Percentiles rank a stretch among this genome's conserved stretches.
phyloP scores from a whole-genome alignment of 176 grass and related monocot species.

The Guadua angustifolia region DNA sequence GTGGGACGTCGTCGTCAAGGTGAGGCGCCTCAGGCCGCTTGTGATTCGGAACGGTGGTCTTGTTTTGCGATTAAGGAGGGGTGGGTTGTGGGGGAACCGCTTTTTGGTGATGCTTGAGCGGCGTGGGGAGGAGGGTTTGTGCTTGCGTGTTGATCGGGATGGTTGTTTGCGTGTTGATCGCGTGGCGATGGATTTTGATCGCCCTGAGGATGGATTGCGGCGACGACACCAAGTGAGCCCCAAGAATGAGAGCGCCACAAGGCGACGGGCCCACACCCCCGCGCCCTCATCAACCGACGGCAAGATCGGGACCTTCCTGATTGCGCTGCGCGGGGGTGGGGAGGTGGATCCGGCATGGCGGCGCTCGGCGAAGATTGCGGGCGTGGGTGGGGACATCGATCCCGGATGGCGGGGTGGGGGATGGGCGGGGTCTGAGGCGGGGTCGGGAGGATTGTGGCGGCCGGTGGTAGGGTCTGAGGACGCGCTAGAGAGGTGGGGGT shows the following conservation, averaged over 20 bases:
- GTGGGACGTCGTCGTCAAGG: constrained; percentile 74
- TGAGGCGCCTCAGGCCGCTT: background rate
- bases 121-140: background rate
- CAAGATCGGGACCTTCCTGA: too few species aligned
- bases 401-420: too few species aligned
- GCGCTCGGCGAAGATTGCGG: too few species aligned
- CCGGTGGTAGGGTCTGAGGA: too few species aligned
- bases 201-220: background rate
- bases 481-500: too few species aligned
- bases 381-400: too few species aligned
- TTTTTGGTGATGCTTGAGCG: background rate
- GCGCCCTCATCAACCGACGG: background rate
- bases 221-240: constrained; percentile 48
- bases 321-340: too few species aligned
- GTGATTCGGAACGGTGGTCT: background rate
- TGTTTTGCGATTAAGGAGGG: background rate
- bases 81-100: background rate
- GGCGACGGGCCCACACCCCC: constrained; percentile 30
- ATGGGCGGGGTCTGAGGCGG: too few species aligned
- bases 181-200: background rate
- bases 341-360: too few species aligned
- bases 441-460: too few species aligned
- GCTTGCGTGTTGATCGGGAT: background rate
- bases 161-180: background rate
- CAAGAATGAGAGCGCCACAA: constrained; percentile 40